Base-by-base conservation (phyloP, 257 asterid genomes). In the Scutellaria baicalensis region DNA sequence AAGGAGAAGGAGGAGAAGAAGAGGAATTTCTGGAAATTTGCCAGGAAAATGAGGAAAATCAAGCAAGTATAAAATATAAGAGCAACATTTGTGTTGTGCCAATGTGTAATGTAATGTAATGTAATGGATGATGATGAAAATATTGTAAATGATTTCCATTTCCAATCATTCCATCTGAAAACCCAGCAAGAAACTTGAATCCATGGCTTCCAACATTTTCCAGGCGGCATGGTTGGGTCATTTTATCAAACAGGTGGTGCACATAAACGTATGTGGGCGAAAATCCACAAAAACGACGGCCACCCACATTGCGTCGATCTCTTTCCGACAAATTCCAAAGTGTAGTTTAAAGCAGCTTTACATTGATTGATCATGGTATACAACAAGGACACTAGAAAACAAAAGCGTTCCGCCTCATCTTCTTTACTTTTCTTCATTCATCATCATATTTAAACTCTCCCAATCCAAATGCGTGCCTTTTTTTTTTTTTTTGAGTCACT, bases 1-100 rank as follows among this genome's bases (percentile, higher is more conserved):
- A 27, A 27, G 58, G 42, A 72, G 78, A 44, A 72, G 62, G 42
- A 17, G 63, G 55, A 60, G 3, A 54, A 68, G 31, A 71, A 71
- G 44, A 48, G 64, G 2, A 59, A 67, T 60, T 58, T 64, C 31
- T 79, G 75, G 62, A 55, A 27, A 39, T 10, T 58, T 58, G 36
- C 66, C 3, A 67, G 49, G 35, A 69, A 6, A 5, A 43, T 70
- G 17, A 59, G 31, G 1, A 77, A 6, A 52, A 66, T 59, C 40
- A 42, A 62, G 8, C 55, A 8, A 56, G 38, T 13, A 50, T 38
- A 45, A 44, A 31, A n/a, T 39, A 5, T 21, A 69, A 77, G 68
- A 70, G 23, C 1, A 13, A 59, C 62, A 9, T 8, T 21, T 39
- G n/a, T 43, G 75, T 64, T 20, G 14, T 42, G 74, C 31, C 1